phyloP scores from a whole-genome alignment of 805 yeast species.

The Barnettozyma californica region DNA sequence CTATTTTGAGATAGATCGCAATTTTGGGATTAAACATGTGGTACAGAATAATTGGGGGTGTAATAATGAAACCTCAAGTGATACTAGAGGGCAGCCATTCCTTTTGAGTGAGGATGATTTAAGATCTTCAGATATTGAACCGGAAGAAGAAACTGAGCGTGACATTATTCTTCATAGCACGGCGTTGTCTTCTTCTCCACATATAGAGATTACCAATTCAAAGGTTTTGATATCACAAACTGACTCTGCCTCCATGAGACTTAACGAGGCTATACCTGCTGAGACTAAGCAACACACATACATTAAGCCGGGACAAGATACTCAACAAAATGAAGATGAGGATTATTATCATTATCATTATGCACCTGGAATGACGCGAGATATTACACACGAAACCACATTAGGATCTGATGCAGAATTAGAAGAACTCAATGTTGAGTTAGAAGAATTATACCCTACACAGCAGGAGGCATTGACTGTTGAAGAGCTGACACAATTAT shows the following conservation, averaged over 20 bases:
- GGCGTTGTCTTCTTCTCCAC: conserved; percentile 12
- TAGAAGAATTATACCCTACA: conserved; percentile 26
- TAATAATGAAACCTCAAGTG: neutral
- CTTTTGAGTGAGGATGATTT: conserved; percentile 16
- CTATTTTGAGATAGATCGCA: neutral
- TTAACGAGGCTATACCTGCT: neutral
- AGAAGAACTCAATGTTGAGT: conserved; percentile 22
- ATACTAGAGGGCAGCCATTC: conserved; percentile 5
- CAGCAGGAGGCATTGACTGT: conserved; percentile 22
- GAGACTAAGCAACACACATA: neutral
- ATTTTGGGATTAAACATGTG: conserved; percentile 11
- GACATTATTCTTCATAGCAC: conserved; percentile 1
- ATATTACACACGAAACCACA: neutral
- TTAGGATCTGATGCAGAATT: neutral
- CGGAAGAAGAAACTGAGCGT: conserved; percentile 7
- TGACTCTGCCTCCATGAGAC: neutral
- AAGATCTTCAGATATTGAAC: conserved; percentile 5
- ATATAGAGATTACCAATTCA: conserved; percentile 13
- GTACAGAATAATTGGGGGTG: neutral
- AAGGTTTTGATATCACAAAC: conserved; percentile 8
- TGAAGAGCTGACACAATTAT: conserved; percentile 17
- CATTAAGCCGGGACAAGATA: neutral
- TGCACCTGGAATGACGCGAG: neutral
- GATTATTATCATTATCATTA: neutral
- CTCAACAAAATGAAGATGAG: neutral